Evolutionary conservation across 139 green algal species (phyloP).

Genomic region (Chlorella sp.): DNA sequence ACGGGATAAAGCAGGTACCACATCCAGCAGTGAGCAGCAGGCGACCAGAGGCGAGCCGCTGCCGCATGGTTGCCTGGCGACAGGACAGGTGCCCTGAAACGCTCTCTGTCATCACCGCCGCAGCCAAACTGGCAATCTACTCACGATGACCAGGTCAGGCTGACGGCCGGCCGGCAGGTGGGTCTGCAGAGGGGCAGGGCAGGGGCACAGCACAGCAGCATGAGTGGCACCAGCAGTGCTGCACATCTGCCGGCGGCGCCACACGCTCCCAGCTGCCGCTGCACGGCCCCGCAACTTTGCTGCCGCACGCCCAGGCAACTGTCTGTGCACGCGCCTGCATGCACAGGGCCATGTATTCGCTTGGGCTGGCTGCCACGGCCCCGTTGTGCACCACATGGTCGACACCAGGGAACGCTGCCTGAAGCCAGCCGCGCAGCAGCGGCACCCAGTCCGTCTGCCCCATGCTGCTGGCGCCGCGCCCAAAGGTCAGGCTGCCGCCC

Average conservation of each 20-base stretch:
- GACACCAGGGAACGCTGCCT: background rate
- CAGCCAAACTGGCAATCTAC: too few relatives aligned
- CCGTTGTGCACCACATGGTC: background rate
- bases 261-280: too few relatives aligned
- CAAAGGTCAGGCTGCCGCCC: constrained; percentile 24
- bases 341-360: background rate
- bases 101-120: too few relatives aligned
- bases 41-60: too few relatives aligned
- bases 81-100: too few relatives aligned
- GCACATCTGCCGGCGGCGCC: too few relatives aligned
- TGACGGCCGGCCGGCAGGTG: background rate
- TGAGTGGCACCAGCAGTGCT: too few relatives aligned
- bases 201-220: too few relatives aligned
- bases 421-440: background rate
- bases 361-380: background rate
- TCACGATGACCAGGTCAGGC: background rate
- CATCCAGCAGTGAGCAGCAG: background rate
- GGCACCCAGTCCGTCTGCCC: background rate
- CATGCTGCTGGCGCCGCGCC: background rate
- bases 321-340: too few relatives aligned
- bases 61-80: background rate
- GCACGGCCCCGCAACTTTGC: too few relatives aligned
- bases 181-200: background rate
- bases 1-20: too few relatives aligned
- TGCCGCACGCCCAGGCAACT: too few relatives aligned